Conservation (phyloP, 2,329 filamentous ascomycete genomes). For the Fusarium oxysporum region DNA sequence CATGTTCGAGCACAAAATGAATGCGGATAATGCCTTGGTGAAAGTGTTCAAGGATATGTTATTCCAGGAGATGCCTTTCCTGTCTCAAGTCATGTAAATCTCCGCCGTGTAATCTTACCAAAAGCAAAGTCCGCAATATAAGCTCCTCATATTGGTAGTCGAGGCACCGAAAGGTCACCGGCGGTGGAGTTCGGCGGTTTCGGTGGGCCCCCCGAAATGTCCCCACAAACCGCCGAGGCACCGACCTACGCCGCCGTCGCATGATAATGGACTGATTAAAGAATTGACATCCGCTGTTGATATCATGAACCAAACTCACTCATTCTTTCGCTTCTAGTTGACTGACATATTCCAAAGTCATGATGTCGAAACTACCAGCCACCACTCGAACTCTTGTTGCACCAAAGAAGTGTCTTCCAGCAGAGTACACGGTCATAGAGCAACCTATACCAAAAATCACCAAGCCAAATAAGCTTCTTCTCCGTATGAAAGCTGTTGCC, state of each 20-base stretch:
- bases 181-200: constrained; percentile 45
- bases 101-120: background rate
- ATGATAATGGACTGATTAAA: constrained; percentile 24
- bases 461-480: constrained; percentile 56
- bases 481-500: constrained; percentile 53
- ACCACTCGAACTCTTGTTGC: constrained; percentile 60
- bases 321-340: background rate
- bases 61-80: too few species aligned
- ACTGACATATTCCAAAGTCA: fast-evolving
- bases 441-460: constrained; percentile 59
- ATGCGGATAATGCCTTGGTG: background rate
- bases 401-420: constrained; percentile 53
- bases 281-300: background rate
- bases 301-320: background rate
- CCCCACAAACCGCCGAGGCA: constrained; percentile 35
- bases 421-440: constrained; percentile 54
- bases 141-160: background rate
- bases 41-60: background rate
- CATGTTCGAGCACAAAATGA: background rate
- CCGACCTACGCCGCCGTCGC: constrained; percentile 27
- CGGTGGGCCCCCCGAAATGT: constrained; percentile 31
- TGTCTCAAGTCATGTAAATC: too few species aligned
- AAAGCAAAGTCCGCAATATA: background rate
- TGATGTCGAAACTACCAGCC: constrained; percentile 48
- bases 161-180: constrained; percentile 2